Evolutionary conservation across 305 asterid species (phyloP), one percentile per base, ranked within the genome.

Genomic region (Solanum aculeatissimum): DNA sequence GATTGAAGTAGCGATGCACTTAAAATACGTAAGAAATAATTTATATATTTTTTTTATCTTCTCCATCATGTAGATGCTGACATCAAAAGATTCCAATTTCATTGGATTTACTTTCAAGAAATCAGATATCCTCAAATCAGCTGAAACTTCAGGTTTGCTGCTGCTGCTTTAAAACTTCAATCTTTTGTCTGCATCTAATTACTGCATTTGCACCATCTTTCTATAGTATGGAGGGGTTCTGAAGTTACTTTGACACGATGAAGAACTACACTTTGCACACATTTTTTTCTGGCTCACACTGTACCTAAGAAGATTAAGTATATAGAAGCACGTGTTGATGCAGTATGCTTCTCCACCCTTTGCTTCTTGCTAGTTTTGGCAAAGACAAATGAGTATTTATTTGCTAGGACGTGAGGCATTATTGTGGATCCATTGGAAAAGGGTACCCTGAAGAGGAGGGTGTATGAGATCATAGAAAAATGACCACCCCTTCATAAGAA

Each of bases 51-150:
- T 47, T 7, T 75, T 13, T 35, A 57, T 78, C 43, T 6, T 53
- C n/a, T 74, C 85, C 81, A 70, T 84, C 68, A 89, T 82, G 89
- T 95, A 97, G 98, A 97, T 97, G 99, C 88, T 97, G 86, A 95
- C 98, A 38, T 97, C 98, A 25, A 97, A 94, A 88, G 99, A 97
- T 90, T 84, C 98, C 83, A 94, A 97, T 89, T 97, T 97, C 63
- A 97, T 97, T 77, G 99, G 99, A 82, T 97, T 93, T 86, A 97
- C 99, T 70, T 97, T 91, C 96, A 97, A 92, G 95, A 97, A 97
- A 90, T 97, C 98, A 0, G 99, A 97, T 90, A 87, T 93, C 75
- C 88, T 91, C 35, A 93, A 97, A 88, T 92, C 99, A 82, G 91
- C 92, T 88, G 99, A 90, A 88, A 83, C 90, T 75, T 92, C 99